Evolutionary conservation across 257 asterid genomes (phyloP), one percentile per base, ranked within the genome.

Genomic region (Buddleja alternifolia): DNA sequence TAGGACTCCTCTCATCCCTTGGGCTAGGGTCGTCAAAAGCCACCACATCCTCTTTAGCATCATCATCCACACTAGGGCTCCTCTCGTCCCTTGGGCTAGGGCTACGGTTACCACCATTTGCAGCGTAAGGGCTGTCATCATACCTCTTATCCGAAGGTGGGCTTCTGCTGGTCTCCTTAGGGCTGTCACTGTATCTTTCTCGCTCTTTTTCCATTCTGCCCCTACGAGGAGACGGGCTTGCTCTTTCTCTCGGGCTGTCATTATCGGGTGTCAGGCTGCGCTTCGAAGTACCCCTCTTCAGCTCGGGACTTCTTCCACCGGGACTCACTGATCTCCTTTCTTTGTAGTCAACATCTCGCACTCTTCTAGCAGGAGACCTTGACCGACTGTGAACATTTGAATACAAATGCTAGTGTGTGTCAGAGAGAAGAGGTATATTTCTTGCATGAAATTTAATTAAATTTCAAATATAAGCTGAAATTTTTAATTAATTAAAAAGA

Each of bases 301-400:
- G 63, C 71, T 67, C 83, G 0, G 87, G 87, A 45, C 89, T 85
- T 71, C 32, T 60, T 34, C 78, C 45, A 8, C 48, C 65, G 11
- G 82, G 83, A 74, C 93, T 83, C 76, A 85, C 82, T 23, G 90
- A 72, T 70, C 87, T 82, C 70, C 66, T 75, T 40, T 72, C 88
- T 37, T 73, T 63, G 11, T 67, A 75, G 25, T 73, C 84, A 46
- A 56, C 75, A 34, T 63, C 77, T 25, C 70, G 76, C 15, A 64
- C 88, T 44, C 85, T 77, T 45, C 73, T 77, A 9, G 70, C 76
- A 39, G 95, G 95, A n/a, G 95, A 81, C 76, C 81, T 79, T 55
- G 95, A 88, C 9, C 72, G 88, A 81, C 95, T 88, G 77, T 40
- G 51, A 73, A 74, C 40, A 56, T 1, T 29, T 14, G 9, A 52